Conservation (phyloP, 2,329 filamentous ascomycete genomes). For the Colletotrichum trifolii region DNA sequence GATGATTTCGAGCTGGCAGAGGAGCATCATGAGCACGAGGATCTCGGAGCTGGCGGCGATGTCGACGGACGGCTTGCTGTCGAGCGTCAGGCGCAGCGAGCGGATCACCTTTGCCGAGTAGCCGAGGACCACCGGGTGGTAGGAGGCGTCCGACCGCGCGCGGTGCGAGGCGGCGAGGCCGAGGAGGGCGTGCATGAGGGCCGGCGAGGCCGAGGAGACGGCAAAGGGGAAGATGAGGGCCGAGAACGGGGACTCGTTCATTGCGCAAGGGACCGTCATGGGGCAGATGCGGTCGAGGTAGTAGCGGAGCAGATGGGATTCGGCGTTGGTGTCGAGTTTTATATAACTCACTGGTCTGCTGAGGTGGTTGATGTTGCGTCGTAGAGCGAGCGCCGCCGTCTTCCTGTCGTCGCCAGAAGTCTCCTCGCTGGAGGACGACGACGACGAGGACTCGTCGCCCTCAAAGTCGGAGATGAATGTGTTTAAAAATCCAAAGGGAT, state of each 20-base stretch:
- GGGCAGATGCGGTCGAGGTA: constrained; percentile 36
- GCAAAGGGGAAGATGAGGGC: constrained; percentile 35
- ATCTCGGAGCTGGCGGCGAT: constrained; percentile 33
- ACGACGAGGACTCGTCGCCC: constrained; percentile 16
- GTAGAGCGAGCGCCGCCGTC: constrained; percentile 12
- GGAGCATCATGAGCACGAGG: constrained; percentile 36
- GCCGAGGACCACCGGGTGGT: constrained; percentile 23
- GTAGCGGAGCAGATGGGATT: constrained; percentile 33
- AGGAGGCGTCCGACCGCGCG: constrained; percentile 26
- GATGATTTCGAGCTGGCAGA: constrained; percentile 37
- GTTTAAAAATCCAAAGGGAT: constrained; percentile 29
- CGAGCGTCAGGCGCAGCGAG: constrained; percentile 27
- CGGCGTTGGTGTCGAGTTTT: constrained; percentile 17
- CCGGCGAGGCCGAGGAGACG: constrained; percentile 33
- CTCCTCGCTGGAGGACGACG: constrained; percentile 17
- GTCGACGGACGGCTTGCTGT: constrained; percentile 19
- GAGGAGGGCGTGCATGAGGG: constrained; percentile 35
- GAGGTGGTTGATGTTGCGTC: constrained; percentile 15
- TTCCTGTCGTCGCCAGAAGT: constrained; percentile 21
- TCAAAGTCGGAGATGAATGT: constrained; percentile 20
- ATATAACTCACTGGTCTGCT: constrained; percentile 23
- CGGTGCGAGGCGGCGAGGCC: constrained; percentile 37
- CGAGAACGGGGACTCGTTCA: constrained; percentile 33
- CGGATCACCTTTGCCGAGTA: constrained; percentile 37
- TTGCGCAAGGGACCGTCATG: constrained; percentile 32